These are phyloP conservation scores for Coniferiporia weirii DNA, from an alignment of 1,284 basidiomycete genomes.

Conservation along the genomic window DNA sequence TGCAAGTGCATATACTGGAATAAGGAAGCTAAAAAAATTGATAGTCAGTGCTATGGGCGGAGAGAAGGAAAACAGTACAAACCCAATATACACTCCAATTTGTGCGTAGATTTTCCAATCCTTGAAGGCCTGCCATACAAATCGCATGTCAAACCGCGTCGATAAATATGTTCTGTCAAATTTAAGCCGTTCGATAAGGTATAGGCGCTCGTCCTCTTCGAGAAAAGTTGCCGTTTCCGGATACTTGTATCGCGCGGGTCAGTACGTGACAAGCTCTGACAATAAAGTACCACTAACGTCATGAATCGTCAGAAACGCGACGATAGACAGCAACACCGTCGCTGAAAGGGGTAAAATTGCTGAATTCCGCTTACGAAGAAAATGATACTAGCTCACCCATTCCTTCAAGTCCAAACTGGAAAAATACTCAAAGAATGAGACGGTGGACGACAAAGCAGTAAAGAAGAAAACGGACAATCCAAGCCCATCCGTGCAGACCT, in stretches of 20 bases:
- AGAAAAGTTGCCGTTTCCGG: conserved; percentile 41
- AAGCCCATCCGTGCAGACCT: conserved; percentile 38
- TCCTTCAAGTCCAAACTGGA: conserved; percentile 2
- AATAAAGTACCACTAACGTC: conserved; percentile 31
- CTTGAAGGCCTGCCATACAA: conserved; percentile 36
- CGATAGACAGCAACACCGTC: conserved; percentile 33
- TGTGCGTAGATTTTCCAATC: conserved; percentile 45
- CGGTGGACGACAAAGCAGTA: neutral
- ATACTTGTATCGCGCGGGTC: conserved; percentile 23
- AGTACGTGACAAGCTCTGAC: neutral
- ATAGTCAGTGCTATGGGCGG: neutral
- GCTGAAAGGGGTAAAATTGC: conserved; percentile 20
- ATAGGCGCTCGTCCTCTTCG: conserved; percentile 30
- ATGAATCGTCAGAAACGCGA: conserved; percentile 38
- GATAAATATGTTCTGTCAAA: conserved; percentile 28
- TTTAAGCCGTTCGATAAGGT: conserved; percentile 28
- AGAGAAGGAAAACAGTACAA: neutral
- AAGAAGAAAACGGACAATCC: conserved; percentile 38
- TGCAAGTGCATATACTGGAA: conserved; percentile 53
- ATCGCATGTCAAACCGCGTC: conserved; percentile 31
- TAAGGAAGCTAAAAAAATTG: conserved; percentile 33
- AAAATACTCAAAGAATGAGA: neutral
- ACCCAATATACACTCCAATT: conserved; percentile 41
- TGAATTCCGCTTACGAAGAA: neutral
- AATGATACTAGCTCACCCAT: neutral